A percentile compares a stretch with the other conserved stretches of the same genome.
phyloP scores from a whole-genome alignment of 2,329 filamentous ascomycete genomes.

The Neopestalotiopsis sp. region DNA sequence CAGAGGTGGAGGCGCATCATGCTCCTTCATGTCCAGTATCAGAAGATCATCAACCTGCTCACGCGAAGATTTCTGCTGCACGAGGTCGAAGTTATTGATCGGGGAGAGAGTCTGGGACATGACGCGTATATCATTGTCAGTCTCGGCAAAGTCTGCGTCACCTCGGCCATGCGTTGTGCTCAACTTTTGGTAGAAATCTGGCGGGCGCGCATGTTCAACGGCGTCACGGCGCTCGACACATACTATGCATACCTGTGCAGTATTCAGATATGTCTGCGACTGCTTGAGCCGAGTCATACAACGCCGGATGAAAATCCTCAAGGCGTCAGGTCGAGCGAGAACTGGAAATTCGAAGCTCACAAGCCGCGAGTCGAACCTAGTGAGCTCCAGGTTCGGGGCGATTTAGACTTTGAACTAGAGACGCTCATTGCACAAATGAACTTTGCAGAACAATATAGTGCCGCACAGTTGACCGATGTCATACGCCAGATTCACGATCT shows the following conservation, averaged over 20 bases:
- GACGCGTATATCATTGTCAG: slow-evolving; percentile 24
- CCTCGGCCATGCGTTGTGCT: slow-evolving; percentile 28
- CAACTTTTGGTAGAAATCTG: slow-evolving; percentile 25
- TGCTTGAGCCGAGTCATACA: slow-evolving; percentile 22
- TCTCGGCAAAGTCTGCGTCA: slow-evolving; percentile 26
- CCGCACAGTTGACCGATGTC: slow-evolving; percentile 23
- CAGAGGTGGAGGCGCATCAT: slow-evolving; percentile 28
- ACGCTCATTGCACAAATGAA: not conserved
- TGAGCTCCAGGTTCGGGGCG: slow-evolving; percentile 13
- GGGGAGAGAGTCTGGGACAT: slow-evolving; percentile 19
- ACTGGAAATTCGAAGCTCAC: slow-evolving; percentile 17
- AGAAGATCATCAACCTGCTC: slow-evolving; percentile 31
- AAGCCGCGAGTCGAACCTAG: slow-evolving; percentile 11
- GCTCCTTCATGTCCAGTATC: slow-evolving; percentile 34
- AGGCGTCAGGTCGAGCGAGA: not conserved
- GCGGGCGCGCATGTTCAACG: slow-evolving; percentile 27
- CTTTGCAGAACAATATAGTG: slow-evolving; percentile 23
- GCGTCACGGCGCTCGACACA: slow-evolving; percentile 28
- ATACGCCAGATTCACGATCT: slow-evolving; percentile 27
- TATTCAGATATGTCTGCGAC: slow-evolving; percentile 27
- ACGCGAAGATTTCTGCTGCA: slow-evolving; percentile 33
- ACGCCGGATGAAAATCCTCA: not conserved
- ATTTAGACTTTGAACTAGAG: slow-evolving; percentile 18
- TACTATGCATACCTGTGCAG: slow-evolving; percentile 29
- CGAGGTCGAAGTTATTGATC: slow-evolving; percentile 23